These are phyloP conservation scores for Recurvomyces mirabilis DNA, from an alignment of 495 filamentous ascomycete species.

Conservation along the genomic window DNA sequence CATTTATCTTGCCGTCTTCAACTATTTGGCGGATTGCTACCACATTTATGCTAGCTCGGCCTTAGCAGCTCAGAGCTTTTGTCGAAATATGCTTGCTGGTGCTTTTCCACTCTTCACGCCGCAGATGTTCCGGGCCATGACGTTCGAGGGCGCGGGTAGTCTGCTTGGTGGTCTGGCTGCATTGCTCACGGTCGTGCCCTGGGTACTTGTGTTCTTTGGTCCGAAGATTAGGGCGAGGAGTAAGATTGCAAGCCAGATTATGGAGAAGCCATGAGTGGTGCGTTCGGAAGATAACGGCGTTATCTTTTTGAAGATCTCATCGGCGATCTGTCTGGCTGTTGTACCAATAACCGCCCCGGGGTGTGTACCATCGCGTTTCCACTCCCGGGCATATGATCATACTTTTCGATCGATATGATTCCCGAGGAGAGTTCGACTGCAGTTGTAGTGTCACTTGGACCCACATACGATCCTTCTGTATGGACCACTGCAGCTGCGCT, in stretches of 20 bases:
- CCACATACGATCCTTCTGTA: too few relatives aligned
- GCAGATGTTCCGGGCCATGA: slow-evolving; percentile 59
- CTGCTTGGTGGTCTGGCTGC: slow-evolving; percentile 66
- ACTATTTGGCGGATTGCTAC: slow-evolving; percentile 89
- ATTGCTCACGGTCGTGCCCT: slow-evolving; percentile 66
- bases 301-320: too few relatives aligned
- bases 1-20: slow-evolving; percentile 84
- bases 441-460: too few relatives aligned
- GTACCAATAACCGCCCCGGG: too few relatives aligned
- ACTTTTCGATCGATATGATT: too few relatives aligned
- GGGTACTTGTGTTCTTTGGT: slow-evolving; percentile 74
- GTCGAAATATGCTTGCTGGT: slow-evolving; percentile 74
- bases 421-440: too few relatives aligned
- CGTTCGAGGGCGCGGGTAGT: slow-evolving; percentile 60
- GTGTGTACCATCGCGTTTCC: too few relatives aligned
- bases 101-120: slow-evolving; percentile 68
- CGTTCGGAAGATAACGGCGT: too few relatives aligned
- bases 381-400: too few relatives aligned
- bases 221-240: slow-evolving; percentile 66
- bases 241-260: slow-evolving; percentile 50
- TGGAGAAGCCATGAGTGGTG: too few relatives aligned
- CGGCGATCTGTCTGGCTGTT: too few relatives aligned
- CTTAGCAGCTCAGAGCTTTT: slow-evolving; percentile 76
- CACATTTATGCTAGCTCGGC: slow-evolving; percentile 75
- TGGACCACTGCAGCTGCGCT: too few relatives aligned